Percentiles rank a stretch among this genome's conserved stretches.
Evolutionary conservation across 148 eudicot species (phyloP).

Genomic region (Tetragonia tetragonoides): DNA sequence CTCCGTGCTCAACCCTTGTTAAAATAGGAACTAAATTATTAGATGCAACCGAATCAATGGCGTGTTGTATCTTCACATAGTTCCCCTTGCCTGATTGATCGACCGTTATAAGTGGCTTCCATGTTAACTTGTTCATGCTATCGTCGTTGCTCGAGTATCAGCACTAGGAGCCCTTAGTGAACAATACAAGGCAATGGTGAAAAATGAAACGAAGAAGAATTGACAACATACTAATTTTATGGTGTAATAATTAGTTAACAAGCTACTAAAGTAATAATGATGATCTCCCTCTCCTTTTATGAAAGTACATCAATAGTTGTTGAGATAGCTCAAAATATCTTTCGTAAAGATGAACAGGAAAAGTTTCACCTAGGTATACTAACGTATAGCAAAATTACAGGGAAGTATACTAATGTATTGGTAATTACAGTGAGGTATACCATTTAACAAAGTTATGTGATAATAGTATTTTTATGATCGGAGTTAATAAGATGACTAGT

Average conservation of each 20-base stretch:
- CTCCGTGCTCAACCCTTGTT: constrained; percentile 39
- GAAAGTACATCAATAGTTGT: too few species aligned
- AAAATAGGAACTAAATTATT: constrained; percentile 31
- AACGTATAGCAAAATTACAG: too few species aligned
- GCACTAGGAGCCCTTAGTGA: background rate
- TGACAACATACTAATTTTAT: background rate
- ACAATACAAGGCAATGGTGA: background rate
- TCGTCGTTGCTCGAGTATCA: background rate
- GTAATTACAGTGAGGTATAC: too few species aligned
- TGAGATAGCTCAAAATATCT: too few species aligned
- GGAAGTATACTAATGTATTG: too few species aligned
- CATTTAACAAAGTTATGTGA: too few species aligned
- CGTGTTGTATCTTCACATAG: constrained; percentile 37
- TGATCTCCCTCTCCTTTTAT: background rate
- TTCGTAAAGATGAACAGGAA: too few species aligned
- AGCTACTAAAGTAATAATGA: background rate
- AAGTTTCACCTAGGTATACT: too few species aligned
- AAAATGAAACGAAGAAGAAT: background rate
- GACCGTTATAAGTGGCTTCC: constrained; percentile 30
- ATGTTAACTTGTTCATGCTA: background rate
- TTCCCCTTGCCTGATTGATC: constrained; percentile 33
- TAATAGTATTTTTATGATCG: too few species aligned
- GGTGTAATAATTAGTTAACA: too few species aligned
- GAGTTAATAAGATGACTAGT: too few species aligned
- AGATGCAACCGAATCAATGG: constrained; percentile 34